Base-by-base conservation (phyloP, 352 stramenopile genomes). In the Globisporangium megalacanthum region DNA sequence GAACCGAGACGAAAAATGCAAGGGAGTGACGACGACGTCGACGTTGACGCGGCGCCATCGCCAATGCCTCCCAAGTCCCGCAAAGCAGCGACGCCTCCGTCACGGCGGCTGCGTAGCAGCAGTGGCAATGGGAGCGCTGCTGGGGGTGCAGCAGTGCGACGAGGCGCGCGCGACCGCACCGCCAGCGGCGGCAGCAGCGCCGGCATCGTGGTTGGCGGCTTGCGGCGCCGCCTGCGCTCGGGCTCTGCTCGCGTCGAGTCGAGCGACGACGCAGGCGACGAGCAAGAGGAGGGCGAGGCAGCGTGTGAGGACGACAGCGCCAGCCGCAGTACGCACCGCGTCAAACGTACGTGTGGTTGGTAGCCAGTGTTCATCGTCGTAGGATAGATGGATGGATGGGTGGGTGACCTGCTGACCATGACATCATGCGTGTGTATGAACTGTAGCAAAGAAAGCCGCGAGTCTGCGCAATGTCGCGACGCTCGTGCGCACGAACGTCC, bases 391-490 rank as follows among this genome's bases (percentile, higher is more conserved):
- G 8, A 10, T 56, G 17, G 44, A 11, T 54, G 9, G 8, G 29
- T 36, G 20, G 4, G 13, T 8, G 19, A 9, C 29, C 4, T 17
- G 19, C 17, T 2, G 6, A 9, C 1, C 6, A 9, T 29, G 17
- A 29, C 9, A 33, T 19, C 25, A 22, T 17, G 31, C 33, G 4
- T 37, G 3, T 19, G 42, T 46, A 22, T 9, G 14, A 29, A 17
- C 31, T 41, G 49, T 37, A 67, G 44, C 54, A 65, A 85, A 74
- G 62, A 69, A 71, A 47, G 1, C 54, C 39, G 36, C 51, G 33
- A 89, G 79, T 59, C 61, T 91, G 37, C 75, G 70, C 53, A 87
- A 86, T 50, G 79, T 88, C 55, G 80, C 80, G 61, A 67, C 73
- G 9, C 56, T 86, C 3, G 76, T 91, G 37, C 77, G 75, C 56